Evolutionary conservation across 2,329 filamentous ascomycete species (phyloP).

Genomic region (Chlorencoelia australis): DNA sequence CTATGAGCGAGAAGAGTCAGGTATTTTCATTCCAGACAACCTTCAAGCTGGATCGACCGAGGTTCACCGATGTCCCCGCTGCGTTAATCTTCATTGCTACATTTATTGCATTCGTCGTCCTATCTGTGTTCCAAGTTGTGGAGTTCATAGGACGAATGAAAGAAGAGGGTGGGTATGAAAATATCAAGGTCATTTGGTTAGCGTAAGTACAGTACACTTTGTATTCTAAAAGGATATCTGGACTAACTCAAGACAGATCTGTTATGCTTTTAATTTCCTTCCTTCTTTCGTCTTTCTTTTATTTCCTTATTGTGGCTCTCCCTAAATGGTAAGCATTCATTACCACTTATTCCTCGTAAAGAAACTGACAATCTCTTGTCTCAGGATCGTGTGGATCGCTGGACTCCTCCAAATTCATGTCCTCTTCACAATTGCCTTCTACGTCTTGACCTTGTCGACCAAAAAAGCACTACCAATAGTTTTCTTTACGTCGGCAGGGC

Average conservation of each 20-base stretch:
- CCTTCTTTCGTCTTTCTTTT: slow-evolving; percentile 66
- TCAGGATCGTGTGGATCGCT: slow-evolving; percentile 74
- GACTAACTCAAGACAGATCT: slow-evolving; percentile 27
- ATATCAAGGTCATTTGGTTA: too few species aligned
- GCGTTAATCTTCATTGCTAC: slow-evolving; percentile 66
- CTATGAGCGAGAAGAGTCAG: too few species aligned
- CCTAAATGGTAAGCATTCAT: slow-evolving; percentile 62
- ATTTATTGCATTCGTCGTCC: slow-evolving; percentile 62
- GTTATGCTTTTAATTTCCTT: slow-evolving; percentile 68
- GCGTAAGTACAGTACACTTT: slow-evolving; percentile 53
- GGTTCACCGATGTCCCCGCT: slow-evolving; percentile 86
- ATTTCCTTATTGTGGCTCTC: slow-evolving; percentile 64
- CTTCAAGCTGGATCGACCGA: slow-evolving; percentile 75
- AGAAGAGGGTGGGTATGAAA: slow-evolving; percentile 64
- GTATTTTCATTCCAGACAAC: too few species aligned
- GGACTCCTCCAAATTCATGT: slow-evolving; percentile 84
- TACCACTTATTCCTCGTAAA: neutral
- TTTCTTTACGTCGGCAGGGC: slow-evolving; percentile 72
- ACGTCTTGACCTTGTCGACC: slow-evolving; percentile 75
- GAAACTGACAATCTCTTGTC: neutral
- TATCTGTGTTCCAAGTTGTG: slow-evolving; percentile 68
- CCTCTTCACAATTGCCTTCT: too few species aligned
- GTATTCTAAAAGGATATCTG: slow-evolving; percentile 57
- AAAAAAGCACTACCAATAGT: slow-evolving; percentile 84
- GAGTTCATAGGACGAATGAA: slow-evolving; percentile 54